A percentile compares a stretch with the other conserved stretches of the same genome.
Evolutionary conservation across 306 rosid species (phyloP).

Genomic region (Abrus pulchellus): DNA sequence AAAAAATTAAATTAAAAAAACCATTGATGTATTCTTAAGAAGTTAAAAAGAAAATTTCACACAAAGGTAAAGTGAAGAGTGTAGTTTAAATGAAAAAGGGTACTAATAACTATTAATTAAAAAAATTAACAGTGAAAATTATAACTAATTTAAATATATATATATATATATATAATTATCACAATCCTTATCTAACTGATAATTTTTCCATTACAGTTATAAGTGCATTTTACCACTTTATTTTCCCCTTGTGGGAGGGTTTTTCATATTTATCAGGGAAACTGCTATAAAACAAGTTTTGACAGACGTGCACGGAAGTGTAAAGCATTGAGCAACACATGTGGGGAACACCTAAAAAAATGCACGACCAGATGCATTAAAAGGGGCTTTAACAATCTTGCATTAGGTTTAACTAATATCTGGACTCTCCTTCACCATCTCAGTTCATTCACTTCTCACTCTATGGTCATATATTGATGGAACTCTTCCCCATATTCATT

Average conservation of each 20-base stretch:
- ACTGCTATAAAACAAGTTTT: slow-evolving; percentile 20
- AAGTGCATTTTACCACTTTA: not conserved
- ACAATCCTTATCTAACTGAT: not conserved
- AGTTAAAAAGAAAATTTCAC: no score
- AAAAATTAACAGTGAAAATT: not conserved
- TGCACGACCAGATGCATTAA: slow-evolving; percentile 30
- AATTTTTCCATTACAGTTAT: not conserved
- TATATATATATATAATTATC: not conserved
- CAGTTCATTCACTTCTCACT: not conserved
- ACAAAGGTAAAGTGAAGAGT: no score
- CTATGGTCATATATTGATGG: not conserved
- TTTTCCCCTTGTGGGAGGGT: not conserved
- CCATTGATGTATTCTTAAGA: no score
- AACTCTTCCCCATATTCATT: not conserved
- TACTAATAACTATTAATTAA: not conserved
- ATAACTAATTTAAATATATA: not conserved
- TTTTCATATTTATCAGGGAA: not conserved
- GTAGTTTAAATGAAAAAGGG: not conserved
- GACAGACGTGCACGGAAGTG: slow-evolving; percentile 24
- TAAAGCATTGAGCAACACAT: not conserved
- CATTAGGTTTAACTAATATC: not conserved
- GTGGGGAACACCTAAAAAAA: slow-evolving; percentile 25
- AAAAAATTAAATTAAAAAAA: no score
- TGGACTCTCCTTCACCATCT: slow-evolving; percentile 3
- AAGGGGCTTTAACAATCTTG: slow-evolving; percentile 5